phyloP scores from a whole-genome alignment of 768 basidiomycete species.

The Ramaria sp. region DNA sequence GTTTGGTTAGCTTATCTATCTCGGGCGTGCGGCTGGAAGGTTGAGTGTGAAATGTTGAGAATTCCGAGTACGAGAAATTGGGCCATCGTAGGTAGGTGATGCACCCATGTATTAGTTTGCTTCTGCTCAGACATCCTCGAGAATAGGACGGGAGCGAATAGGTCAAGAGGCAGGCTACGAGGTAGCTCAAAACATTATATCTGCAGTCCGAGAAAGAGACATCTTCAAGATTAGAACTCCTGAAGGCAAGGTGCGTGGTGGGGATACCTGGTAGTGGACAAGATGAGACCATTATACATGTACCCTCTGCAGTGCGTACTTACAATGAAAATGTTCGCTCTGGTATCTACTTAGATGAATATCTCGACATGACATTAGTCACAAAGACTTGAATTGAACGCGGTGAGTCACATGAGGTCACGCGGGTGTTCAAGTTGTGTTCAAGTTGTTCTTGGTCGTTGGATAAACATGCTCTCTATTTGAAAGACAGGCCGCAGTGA shows the following conservation, averaged over 20 bases:
- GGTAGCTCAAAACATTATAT: constrained; percentile 44
- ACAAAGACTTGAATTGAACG: no score
- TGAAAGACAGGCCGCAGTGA: background rate
- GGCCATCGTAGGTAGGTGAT: constrained; percentile 70
- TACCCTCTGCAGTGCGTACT: background rate
- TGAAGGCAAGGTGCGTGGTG: constrained; percentile 44
- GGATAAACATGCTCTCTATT: background rate
- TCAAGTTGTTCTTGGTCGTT: no score
- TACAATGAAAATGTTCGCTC: background rate
- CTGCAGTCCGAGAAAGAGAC: constrained; percentile 47
- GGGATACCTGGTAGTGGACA: no score
- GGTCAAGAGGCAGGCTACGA: constrained; percentile 22
- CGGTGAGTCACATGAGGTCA: background rate
- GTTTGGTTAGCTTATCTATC: constrained; percentile 77
- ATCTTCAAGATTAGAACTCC: constrained; percentile 63
- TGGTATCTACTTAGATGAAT: no score
- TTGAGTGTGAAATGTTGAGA: constrained; percentile 77
- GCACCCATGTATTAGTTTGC: background rate
- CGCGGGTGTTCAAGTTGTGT: background rate
- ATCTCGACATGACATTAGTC: no score
- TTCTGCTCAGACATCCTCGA: constrained; percentile 19
- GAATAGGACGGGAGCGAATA: constrained; percentile 20
- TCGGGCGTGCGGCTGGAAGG: constrained; percentile 68
- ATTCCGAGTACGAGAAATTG: constrained; percentile 94
- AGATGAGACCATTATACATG: background rate